phyloP scores from a whole-genome alignment of 2,329 filamentous ascomycete genomes.

The Diaporthe vexans region DNA sequence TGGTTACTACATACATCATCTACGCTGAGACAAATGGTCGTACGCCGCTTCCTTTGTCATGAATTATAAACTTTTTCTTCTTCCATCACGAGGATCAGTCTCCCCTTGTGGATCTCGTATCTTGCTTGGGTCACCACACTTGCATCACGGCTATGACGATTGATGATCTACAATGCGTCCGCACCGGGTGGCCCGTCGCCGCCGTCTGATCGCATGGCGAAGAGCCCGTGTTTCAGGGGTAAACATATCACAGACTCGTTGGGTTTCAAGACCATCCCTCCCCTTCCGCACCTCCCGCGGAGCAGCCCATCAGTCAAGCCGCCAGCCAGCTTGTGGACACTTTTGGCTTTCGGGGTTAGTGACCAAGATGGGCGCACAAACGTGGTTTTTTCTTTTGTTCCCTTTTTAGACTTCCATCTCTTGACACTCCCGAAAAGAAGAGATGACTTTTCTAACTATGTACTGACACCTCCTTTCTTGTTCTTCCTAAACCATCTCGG shows the following conservation, averaged over 20 bases:
- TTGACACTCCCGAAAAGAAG: neutral
- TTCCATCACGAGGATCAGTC: neutral
- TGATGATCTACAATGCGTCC: conserved; percentile 16
- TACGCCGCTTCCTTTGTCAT: neutral
- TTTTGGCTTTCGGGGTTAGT: neutral
- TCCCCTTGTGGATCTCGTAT: too few relatives aligned
- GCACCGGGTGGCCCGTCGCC: neutral
- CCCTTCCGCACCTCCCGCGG: conserved; percentile 22
- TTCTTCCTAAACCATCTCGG: neutral
- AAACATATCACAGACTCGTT: conserved; percentile 37
- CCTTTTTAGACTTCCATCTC: neutral
- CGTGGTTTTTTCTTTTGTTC: neutral
- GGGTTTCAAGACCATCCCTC: conserved; percentile 37
- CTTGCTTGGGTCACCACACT: neutral
- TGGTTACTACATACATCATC: conserved; percentile 10
- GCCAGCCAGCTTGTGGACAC: neutral
- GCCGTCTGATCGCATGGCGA: conserved; percentile 16
- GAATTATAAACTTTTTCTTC: neutral
- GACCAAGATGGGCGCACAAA: neutral
- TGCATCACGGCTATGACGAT: conserved; percentile 11
- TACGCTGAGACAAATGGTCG: conserved; percentile 17
- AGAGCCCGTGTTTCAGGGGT: conserved; percentile 35
- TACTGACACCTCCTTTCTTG: neutral
- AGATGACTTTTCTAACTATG: neutral
- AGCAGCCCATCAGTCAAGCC: neutral